Evolutionary conservation across 176 grass and related monocot genomes (phyloP).

Genomic region (Oryza punctata): DNA sequence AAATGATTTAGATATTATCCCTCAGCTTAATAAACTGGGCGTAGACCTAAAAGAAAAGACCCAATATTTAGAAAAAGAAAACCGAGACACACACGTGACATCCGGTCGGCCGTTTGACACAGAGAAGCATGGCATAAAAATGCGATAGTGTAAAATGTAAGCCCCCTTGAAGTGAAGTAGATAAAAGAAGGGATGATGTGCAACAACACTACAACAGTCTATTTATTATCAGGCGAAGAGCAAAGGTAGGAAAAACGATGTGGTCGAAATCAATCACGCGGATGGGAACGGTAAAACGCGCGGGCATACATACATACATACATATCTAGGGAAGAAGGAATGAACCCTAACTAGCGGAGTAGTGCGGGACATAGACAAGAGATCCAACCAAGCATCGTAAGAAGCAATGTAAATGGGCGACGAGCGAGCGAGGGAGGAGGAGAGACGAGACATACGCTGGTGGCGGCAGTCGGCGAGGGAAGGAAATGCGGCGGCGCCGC

Average conservation of each 20-base stretch:
- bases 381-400: too few species aligned
- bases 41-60: background rate
- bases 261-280: background rate
- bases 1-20: constrained; percentile 10
- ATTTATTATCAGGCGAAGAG: background rate
- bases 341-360: background rate
- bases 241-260: background rate
- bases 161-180: background rate
- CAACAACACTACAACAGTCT: background rate
- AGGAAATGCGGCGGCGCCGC: too few species aligned
- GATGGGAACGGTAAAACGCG: too few species aligned
- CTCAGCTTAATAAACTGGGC: background rate
- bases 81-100: background rate
- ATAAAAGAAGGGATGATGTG: too few species aligned
- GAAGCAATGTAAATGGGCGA: too few species aligned
- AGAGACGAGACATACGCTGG: too few species aligned
- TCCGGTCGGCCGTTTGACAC: background rate
- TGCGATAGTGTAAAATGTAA: background rate
- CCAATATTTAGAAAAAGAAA: background rate
- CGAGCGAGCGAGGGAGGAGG: too few species aligned
- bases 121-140: background rate
- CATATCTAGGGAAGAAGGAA: background rate
- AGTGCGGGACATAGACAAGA: background rate
- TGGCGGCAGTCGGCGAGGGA: too few species aligned
- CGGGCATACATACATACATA: background rate